Conservation (phyloP, 2,329 filamentous ascomycete species). For the Nemania bipapillata region DNA sequence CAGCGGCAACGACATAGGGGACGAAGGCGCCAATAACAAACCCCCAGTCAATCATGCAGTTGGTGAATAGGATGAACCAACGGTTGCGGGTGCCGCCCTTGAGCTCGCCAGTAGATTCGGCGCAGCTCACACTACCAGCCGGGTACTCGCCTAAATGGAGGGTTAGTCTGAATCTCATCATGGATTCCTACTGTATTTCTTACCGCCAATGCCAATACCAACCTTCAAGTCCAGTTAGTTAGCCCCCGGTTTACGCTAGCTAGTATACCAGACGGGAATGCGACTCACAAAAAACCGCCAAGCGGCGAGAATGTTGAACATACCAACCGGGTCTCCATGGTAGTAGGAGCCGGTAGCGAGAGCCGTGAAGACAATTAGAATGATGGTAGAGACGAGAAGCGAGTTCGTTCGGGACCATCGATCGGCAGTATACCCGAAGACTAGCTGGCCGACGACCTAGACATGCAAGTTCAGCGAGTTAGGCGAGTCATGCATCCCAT, state of each 20-base stretch:
- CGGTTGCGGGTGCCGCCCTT: conserved; percentile 83
- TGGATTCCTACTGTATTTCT: conserved; percentile 37
- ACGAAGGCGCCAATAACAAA: conserved; percentile 85
- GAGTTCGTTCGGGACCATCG: conserved; percentile 86
- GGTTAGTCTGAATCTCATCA: conserved; percentile 29
- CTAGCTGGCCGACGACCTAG: conserved; percentile 77
- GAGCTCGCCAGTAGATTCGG: conserved; percentile 85
- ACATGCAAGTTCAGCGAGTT: conserved; percentile 1
- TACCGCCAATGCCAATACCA: conserved; percentile 79
- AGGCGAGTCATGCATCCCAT: conserved; percentile 1
- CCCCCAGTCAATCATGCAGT: conserved; percentile 84
- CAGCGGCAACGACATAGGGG: conserved; percentile 70
- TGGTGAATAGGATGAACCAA: conserved; percentile 92
- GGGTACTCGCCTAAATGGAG: conserved; percentile 72
- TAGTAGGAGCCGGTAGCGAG: conserved; percentile 81
- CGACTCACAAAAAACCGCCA: conserved; percentile 81
- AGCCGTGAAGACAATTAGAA: conserved; percentile 86
- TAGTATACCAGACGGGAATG: background rate
- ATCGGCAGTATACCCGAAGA: conserved; percentile 84
- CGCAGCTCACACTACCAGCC: conserved; percentile 82
- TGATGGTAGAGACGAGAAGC: conserved; percentile 80
- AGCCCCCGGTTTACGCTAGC: conserved; percentile 18
- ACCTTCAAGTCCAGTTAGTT: conserved; percentile 52
- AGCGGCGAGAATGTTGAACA: conserved; percentile 81
- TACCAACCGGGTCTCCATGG: conserved; percentile 72